Base-by-base conservation (phyloP, 2,329 filamentous ascomycete species). In the Pyricularia pennisetigena region DNA sequence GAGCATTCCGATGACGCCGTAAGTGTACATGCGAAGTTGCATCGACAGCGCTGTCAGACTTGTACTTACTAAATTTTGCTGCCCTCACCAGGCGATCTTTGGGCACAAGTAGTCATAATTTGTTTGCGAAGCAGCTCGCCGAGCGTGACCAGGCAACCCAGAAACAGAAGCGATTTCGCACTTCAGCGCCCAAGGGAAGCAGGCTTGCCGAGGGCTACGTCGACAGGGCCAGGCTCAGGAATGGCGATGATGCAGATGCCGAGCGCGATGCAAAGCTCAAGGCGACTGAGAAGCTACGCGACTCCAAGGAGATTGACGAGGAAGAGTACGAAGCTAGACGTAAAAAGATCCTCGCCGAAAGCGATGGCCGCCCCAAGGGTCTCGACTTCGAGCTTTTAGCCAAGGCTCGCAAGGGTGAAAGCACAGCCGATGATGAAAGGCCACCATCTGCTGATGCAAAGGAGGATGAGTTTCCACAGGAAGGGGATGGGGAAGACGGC, bases 1-100 rank as follows among this genome's bases (percentile, higher is more conserved):
- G 41, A 94, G 87, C 78, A 94, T 97, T 70, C 93, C 93, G 68
- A 97, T 97, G 94, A 97, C 94, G 65, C 94, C 94, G 90, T 93
- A 84, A 74, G 88, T 82, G 64, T 12, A 65, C 32, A 35, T 30
- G 63, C 57, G 3, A 61, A 28, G 23, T 28, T 26, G 57, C 57
- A 61, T 61, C 4, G n/a, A 28, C 24, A 23, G 1, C 63, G 16
- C 61, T 67, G 14, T n/a, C 24, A 32, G 12, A 26, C 28, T 9
- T 32, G 23, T 68, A 14, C 65, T 68, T 24, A 67, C 59, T 62
- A 7, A n/a, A 7, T 9, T 3, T 64, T 68, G 16, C 59, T 28
- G 7, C 26, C 20, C 12, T 28, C 14, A 62, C 23, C 59, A 91
- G 89, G 16, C 90, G 92, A 66, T 87, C 90, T 28, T 83, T 93